Evolutionary conservation across 768 basidiomycete genomes (phyloP).

Genomic region (Hortiboletus campestris): DNA sequence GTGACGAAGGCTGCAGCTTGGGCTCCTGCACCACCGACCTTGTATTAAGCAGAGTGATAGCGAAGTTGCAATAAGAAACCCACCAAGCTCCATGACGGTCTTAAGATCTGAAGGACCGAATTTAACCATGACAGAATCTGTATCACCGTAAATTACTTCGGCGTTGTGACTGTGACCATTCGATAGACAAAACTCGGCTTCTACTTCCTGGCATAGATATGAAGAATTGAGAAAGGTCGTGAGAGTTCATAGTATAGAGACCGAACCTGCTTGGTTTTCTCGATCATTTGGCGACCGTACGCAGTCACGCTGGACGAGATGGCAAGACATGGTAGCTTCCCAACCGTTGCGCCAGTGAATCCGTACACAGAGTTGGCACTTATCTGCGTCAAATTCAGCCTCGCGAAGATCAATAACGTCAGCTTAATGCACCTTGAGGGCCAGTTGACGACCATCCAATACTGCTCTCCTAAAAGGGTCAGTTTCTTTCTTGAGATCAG

Average conservation of each 20-base stretch:
- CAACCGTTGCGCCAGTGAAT: conserved; percentile 96
- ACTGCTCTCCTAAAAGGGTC: conserved; percentile 98
- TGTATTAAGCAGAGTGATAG: neutral
- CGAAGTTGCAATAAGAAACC: conserved; percentile 17
- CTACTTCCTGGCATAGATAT: conserved; percentile 61
- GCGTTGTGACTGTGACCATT: conserved; percentile 89
- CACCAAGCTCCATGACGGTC: conserved; percentile 88
- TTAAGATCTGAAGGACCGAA: conserved; percentile 89
- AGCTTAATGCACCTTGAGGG: conserved; percentile 67
- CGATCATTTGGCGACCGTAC: conserved; percentile 99
- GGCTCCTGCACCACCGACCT: conserved; percentile 51
- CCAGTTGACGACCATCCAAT: conserved; percentile 94
- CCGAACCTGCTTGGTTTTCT: conserved; percentile 83
- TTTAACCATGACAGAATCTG: conserved; percentile 98
- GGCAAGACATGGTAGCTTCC: conserved; percentile 91
- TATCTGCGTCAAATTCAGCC: conserved; percentile 56
- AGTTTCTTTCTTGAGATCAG: conserved; percentile 93
- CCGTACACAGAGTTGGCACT: conserved; percentile 99
- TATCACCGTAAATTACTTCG: conserved; percentile 96
- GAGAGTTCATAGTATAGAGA: neutral
- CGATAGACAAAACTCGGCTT: conserved; percentile 77
- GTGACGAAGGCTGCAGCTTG: conserved; percentile 94
- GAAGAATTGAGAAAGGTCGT: neutral
- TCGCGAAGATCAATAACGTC: neutral
- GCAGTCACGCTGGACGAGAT: conserved; percentile 96